Evolutionary conservation across 768 basidiomycete species (phyloP).

Genomic region (Hericium alpestre): DNA sequence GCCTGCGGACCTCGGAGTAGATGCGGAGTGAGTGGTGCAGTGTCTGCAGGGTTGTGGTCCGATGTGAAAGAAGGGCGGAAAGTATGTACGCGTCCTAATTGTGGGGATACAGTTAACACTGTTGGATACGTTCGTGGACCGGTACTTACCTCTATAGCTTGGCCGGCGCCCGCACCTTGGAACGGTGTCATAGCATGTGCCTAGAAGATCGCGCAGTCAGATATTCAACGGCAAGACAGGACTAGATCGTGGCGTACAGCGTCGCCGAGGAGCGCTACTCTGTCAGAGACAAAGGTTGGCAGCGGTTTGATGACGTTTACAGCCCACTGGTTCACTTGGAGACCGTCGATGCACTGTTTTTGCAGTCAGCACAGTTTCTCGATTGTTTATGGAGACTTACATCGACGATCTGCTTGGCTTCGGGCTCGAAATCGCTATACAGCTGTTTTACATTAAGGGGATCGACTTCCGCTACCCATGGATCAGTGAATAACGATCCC

Average conservation of each 20-base stretch:
- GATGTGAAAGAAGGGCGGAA: conserved; percentile 34
- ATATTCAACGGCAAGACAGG: neutral
- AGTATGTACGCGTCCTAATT: conserved; percentile 31
- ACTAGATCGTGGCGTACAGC: conserved; percentile 18
- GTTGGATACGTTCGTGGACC: neutral
- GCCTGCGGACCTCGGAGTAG: conserved; percentile 24
- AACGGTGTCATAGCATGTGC: conserved; percentile 33
- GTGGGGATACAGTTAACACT: neutral
- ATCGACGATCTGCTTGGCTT: conserved; percentile 26
- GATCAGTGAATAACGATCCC: neutral
- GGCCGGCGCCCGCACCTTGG: conserved; percentile 35
- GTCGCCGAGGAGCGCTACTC: conserved; percentile 38
- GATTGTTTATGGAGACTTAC: neutral
- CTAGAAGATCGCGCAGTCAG: neutral
- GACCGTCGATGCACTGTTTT: conserved; percentile 1
- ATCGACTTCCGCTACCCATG: conserved; percentile 4
- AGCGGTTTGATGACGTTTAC: conserved; percentile 49
- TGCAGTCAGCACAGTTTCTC: too few relatives aligned
- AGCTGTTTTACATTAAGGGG: neutral
- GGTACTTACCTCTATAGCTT: conserved; percentile 30
- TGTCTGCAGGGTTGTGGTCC: conserved; percentile 13
- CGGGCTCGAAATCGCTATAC: conserved; percentile 5
- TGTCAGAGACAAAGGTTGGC: conserved; percentile 37
- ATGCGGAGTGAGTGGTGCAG: conserved; percentile 15
- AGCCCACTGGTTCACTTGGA: conserved; percentile 39